These are phyloP conservation scores for Coniosporium tulheliwenetii DNA, from an alignment of 2,329 filamentous ascomycete genomes.

Conservation along the genomic window DNA sequence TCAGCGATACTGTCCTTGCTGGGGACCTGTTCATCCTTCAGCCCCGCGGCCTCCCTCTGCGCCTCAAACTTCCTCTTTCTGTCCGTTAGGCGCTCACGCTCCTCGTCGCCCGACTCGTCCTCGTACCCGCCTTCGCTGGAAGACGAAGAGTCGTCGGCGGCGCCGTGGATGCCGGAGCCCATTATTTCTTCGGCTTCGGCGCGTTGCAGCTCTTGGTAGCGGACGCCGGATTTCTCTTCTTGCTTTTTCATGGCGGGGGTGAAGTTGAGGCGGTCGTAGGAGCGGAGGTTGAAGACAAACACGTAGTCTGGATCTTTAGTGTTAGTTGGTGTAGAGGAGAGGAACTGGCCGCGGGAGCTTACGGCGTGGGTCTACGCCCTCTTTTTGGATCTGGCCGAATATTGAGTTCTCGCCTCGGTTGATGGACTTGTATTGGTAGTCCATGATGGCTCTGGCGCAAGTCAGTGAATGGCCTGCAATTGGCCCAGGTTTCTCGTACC, in stretches of 20 bases:
- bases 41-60: conserved; percentile 14
- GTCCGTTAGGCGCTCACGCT: conserved; percentile 25
- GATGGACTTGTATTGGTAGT: conserved; percentile 96
- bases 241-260: conserved; percentile 57
- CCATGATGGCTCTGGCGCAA: conserved; percentile 64
- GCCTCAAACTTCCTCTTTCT: conserved; percentile 29
- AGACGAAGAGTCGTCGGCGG: conserved; percentile 11
- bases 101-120: conserved; percentile 13
- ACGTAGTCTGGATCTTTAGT: conserved; percentile 45
- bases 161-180: conserved; percentile 54
- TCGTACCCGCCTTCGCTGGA: conserved; percentile 6
- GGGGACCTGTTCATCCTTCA: conserved; percentile 21
- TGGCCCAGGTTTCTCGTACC: conserved; percentile 17
- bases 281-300: conserved; percentile 86
- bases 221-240: conserved; percentile 68
- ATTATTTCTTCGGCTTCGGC: conserved; percentile 84
- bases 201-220: conserved; percentile 73
- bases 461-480: background rate
- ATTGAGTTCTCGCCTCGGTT: conserved; percentile 85
- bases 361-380: conserved; percentile 57
- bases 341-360: conserved; percentile 4
- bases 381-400: conserved; percentile 56
- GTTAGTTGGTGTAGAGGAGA: background rate
- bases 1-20: conserved; percentile 55
- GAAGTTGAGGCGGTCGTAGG: conserved; percentile 82